Conservation (phyloP, 331 rosid species). For the Acacia pycnantha region DNA sequence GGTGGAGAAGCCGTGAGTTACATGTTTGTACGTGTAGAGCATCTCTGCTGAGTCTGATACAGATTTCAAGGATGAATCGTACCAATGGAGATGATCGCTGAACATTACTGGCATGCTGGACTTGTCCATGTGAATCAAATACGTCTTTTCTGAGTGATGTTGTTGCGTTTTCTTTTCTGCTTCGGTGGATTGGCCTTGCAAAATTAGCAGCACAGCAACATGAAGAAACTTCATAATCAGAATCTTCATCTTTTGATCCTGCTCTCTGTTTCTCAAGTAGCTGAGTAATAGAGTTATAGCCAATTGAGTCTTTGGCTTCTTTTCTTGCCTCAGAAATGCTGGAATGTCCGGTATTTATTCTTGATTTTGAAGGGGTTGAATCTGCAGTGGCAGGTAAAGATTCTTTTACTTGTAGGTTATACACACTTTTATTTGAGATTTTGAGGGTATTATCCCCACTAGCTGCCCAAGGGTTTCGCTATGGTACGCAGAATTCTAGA, state of each 20-base stretch:
- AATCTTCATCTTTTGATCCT: constrained; percentile 39
- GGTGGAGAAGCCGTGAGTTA: constrained; percentile 78
- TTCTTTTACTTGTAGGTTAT: constrained; percentile 7
- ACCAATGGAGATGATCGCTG: constrained; percentile 64
- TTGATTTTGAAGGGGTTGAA: constrained; percentile 10
- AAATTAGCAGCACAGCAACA: constrained; percentile 34
- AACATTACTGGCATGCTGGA: constrained; percentile 64
- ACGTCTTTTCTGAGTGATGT: constrained; percentile 50
- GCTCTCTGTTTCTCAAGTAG: background rate
- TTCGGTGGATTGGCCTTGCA: constrained; percentile 8
- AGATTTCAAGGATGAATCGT: constrained; percentile 68
- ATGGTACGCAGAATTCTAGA: too few species aligned
- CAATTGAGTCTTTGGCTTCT: background rate
- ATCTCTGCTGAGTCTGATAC: constrained; percentile 68
- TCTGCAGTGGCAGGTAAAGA: background rate
- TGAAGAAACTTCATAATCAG: constrained; percentile 31
- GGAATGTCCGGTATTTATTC: constrained; percentile 34
- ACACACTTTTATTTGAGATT: background rate
- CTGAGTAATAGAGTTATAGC: background rate
- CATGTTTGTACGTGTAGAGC: constrained; percentile 71
- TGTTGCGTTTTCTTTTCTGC: constrained; percentile 39
- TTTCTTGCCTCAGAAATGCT: constrained; percentile 18
- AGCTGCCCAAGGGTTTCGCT: background rate
- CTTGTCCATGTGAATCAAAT: constrained; percentile 82
- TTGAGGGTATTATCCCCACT: background rate